These are phyloP conservation scores for Raphanus hybrid DNA, from an alignment of 441 rosid genomes.

Conservation along the genomic window DNA sequence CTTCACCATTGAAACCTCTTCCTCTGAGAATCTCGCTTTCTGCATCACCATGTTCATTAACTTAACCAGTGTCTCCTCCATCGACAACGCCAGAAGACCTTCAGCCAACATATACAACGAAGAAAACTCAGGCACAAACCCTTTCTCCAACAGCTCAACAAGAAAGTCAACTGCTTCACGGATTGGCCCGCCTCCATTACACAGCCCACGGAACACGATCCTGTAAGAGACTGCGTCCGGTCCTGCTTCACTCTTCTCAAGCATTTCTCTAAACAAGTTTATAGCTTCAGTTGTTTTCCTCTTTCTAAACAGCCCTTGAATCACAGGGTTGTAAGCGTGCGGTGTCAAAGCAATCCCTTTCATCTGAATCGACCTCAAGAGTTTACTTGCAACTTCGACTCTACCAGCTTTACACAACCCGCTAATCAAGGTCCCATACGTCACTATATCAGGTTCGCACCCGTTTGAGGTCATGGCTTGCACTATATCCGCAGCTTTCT, in stretches of 20 bases:
- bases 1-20: constrained; percentile 69
- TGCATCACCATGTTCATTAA: constrained; percentile 74
- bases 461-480: constrained; percentile 80
- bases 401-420: constrained; percentile 93
- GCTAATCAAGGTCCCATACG: constrained; percentile 78
- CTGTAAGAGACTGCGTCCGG: constrained; percentile 73
- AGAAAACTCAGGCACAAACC: constrained; percentile 77
- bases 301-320: constrained; percentile 72
- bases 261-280: constrained; percentile 87
- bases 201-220: constrained; percentile 82
- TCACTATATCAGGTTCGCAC: constrained; percentile 84
- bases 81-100: constrained; percentile 74
- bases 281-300: constrained; percentile 69
- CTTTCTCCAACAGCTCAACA: constrained; percentile 75
- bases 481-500: constrained; percentile 83
- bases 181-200: constrained; percentile 83
- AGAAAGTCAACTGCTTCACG: constrained; percentile 85
- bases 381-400: constrained; percentile 68
- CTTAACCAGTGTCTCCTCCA: constrained; percentile 71
- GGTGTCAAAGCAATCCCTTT: constrained; percentile 80
- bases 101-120: constrained; percentile 86
- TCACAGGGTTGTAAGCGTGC: constrained; percentile 82
- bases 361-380: constrained; percentile 78
- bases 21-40: constrained; percentile 62
- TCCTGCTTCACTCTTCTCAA: constrained; percentile 52